Conservation (phyloP, 2,329 filamentous ascomycete genomes). For the Diaporthe sp. region DNA sequence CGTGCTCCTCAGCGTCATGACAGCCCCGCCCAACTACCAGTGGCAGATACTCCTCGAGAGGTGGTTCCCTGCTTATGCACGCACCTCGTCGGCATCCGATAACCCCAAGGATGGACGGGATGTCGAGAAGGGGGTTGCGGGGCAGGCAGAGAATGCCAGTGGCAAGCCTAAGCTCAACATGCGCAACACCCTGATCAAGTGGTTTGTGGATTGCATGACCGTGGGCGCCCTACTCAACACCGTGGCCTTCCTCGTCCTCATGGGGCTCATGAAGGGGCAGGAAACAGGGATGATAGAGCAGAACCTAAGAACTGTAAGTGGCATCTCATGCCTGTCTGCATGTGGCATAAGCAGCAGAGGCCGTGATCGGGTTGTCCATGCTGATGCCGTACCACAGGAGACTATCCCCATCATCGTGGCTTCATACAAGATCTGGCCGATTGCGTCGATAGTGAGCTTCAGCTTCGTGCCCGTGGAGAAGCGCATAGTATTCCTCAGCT, state of each 20-base stretch:
- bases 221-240: slow-evolving; percentile 62
- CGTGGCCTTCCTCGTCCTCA: slow-evolving; percentile 60
- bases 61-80: slow-evolving; percentile 62
- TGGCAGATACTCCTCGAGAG: slow-evolving; percentile 70
- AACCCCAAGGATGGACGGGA: slow-evolving; percentile 41
- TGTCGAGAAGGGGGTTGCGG: slow-evolving; percentile 31
- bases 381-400: slow-evolving; percentile 48
- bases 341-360: neutral
- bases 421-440: slow-evolving; percentile 66
- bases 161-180: slow-evolving; percentile 54
- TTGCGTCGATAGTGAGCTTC: slow-evolving; percentile 65
- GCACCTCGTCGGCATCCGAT: slow-evolving; percentile 22
- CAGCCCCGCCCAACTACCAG: slow-evolving; percentile 68
- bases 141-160: slow-evolving; percentile 39
- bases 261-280: slow-evolving; percentile 61
- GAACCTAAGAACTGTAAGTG: slow-evolving; percentile 54
- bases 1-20: slow-evolving; percentile 65
- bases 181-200: slow-evolving; percentile 60
- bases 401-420: slow-evolving; percentile 63
- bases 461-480: slow-evolving; percentile 63
- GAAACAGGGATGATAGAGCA: slow-evolving; percentile 50
- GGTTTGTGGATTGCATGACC: slow-evolving; percentile 65
- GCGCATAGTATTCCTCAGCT: slow-evolving; percentile 63
- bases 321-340: neutral
- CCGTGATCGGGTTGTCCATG: neutral